phyloP scores from a whole-genome alignment of 2,329 filamentous ascomycete species.

The Sclerotinia nivalis region DNA sequence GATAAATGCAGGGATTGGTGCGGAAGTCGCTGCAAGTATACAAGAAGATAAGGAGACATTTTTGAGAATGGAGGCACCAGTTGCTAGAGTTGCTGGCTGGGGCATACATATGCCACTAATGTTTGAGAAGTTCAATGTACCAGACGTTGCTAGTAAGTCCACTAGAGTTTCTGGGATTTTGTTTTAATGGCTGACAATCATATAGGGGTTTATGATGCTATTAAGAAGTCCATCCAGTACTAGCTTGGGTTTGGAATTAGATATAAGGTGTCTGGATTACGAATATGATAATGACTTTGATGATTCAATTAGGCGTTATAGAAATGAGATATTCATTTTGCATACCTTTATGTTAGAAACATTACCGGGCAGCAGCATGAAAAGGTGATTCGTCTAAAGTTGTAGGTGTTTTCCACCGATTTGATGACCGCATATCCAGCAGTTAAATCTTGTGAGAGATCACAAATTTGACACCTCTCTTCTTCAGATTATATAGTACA shows the following conservation, averaged over 20 bases:
- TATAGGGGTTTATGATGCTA: conserved; percentile 42
- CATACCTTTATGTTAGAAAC: background rate
- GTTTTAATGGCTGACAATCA: conserved; percentile 26
- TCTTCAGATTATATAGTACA: no score
- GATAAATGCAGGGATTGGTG: conserved; percentile 71
- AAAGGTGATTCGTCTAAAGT: background rate
- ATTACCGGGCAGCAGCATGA: background rate
- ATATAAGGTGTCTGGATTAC: background rate
- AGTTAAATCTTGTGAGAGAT: no score
- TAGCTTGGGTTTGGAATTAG: conserved; percentile 10
- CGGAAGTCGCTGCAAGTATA: conserved; percentile 70
- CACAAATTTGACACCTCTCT: no score
- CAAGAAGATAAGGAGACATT: conserved; percentile 65
- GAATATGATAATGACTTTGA: conserved; percentile 4
- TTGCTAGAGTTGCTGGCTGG: conserved; percentile 70
- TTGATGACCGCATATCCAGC: background rate
- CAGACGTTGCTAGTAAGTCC: conserved; percentile 67
- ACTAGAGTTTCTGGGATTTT: no score
- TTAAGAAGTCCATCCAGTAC: conserved; percentile 41
- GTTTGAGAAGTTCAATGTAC: conserved; percentile 66
- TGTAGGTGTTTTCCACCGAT: background rate
- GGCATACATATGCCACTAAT: conserved; percentile 65
- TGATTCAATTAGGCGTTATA: background rate
- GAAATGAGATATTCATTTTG: background rate
- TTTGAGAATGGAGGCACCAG: conserved; percentile 66